phyloP scores from a whole-genome alignment of 345 rosid genomes.

The Arabis alpina region DNA sequence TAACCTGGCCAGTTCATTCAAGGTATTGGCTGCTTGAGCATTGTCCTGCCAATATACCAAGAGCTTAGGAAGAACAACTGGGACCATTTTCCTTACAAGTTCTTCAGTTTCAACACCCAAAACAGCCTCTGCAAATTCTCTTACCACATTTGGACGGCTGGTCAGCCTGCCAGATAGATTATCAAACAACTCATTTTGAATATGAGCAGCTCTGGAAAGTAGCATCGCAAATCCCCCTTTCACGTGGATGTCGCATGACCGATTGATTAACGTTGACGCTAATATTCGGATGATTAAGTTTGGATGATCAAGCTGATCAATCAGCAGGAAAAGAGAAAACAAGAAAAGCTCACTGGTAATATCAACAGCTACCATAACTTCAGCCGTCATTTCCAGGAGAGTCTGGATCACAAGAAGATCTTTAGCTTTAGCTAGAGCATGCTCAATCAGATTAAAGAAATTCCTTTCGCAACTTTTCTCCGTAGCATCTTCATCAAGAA shows the following conservation, averaged over 20 bases:
- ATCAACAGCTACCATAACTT: slow-evolving; percentile 77
- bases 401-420: slow-evolving; percentile 76
- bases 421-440: slow-evolving; percentile 59
- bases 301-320: slow-evolving; percentile 86
- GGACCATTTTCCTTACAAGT: slow-evolving; percentile 77
- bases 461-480: slow-evolving; percentile 50
- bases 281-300: slow-evolving; percentile 65
- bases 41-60: slow-evolving; percentile 77
- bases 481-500: slow-evolving; percentile 49
- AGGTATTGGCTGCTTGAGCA: slow-evolving; percentile 59
- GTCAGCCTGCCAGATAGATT: slow-evolving; percentile 65
- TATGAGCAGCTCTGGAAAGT: slow-evolving; percentile 61
- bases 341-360: slow-evolving; percentile 67
- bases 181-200: slow-evolving; percentile 67
- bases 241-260: slow-evolving; percentile 71
- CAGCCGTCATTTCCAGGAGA: slow-evolving; percentile 72
- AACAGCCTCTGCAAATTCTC: slow-evolving; percentile 93
- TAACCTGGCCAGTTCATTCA: slow-evolving; percentile 74
- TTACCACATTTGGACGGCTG: slow-evolving; percentile 67
- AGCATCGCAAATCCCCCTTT: slow-evolving; percentile 74
- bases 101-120: slow-evolving; percentile 73
- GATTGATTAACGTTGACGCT: slow-evolving; percentile 73
- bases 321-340: slow-evolving; percentile 67
- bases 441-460: slow-evolving; percentile 63
- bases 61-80: slow-evolving; percentile 88